Evolutionary conservation across 1,284 basidiomycete genomes (phyloP).

Genomic region (Melampsora larici-populina): DNA sequence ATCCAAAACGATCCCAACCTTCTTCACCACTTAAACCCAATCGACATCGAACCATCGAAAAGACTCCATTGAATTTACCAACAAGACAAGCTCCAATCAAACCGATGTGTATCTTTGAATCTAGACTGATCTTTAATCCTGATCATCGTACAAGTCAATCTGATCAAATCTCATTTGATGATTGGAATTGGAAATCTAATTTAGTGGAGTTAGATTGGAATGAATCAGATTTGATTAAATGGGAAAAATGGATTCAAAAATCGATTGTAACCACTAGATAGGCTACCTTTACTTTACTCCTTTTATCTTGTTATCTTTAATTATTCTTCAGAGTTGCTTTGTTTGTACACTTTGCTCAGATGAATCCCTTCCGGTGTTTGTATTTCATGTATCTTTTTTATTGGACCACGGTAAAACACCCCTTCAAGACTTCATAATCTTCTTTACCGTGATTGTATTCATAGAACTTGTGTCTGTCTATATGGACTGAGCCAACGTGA

Average conservation of each 20-base stretch:
- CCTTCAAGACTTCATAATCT: no score
- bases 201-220: slow-evolving; percentile 7
- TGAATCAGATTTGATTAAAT: slow-evolving; percentile 12
- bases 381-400: no score
- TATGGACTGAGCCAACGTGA: no score
- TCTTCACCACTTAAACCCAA: neutral
- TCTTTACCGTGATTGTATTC: no score
- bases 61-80: slow-evolving; percentile 25
- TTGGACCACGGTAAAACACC: no score
- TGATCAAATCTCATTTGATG: neutral
- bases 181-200: slow-evolving; percentile 38
- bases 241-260: slow-evolving; percentile 26
- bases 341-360: no score
- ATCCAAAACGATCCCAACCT: neutral
- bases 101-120: slow-evolving; percentile 38
- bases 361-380: no score
- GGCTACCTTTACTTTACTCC: neutral
- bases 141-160: neutral
- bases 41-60: slow-evolving; percentile 11
- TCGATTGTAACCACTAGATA: neutral
- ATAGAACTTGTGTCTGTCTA: no score
- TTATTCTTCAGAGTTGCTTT: no score
- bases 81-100: neutral
- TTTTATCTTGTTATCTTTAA: no score
- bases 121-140: slow-evolving; percentile 14